Evolutionary conservation across 1,284 basidiomycete species (phyloP), one percentile per base, ranked within the genome.

Genomic region (Sphagnurus paluster): DNA sequence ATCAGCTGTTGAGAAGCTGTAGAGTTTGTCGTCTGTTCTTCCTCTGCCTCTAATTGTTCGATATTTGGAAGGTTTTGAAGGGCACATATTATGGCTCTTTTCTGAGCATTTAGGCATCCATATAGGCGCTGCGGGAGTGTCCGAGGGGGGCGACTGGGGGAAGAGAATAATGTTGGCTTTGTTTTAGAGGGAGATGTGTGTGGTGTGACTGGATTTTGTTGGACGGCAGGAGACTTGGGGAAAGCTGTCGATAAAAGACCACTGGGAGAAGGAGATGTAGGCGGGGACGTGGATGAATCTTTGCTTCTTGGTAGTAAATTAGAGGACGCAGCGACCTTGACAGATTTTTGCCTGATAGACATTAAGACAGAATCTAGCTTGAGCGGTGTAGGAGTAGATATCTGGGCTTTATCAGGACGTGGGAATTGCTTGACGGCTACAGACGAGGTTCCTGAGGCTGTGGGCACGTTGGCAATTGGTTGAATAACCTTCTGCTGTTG

Each of bases 1-100:
- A 68, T 59, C 4, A 96, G 63, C 39, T 87, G 80, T 29, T 76
- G 57, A 16, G 67, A 65, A 0, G 83, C 79, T 16, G 69, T 54
- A 1, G 53, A 60, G 55, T 87, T 87, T 2, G 79, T 70, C 3
- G 74, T 60, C 1, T 58, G 52, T 21, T 66, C 58, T 5, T 61
- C 58, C 16, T 65, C 60, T 16, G 44, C 52, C 11, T 30, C 28
- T 30, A 3, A 5, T 53, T 50, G 5, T 59, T 41, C 54, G 35
- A 44, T 20, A 4, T 55, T 42, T 8, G 54, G 42, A 13, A 70
- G 65, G 21, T 69, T 52, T 14, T 70, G 70, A 4, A 87, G 61
- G n/a, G 72, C 68, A 34, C 60, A 59, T 21, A 90, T 58, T 14
- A 84, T 72, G n/a, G 72, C 76, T 35, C 69, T 71, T 58, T 84